Conservation (phyloP, 352 stramenopile species). For the Aphanomyces stellatus region DNA sequence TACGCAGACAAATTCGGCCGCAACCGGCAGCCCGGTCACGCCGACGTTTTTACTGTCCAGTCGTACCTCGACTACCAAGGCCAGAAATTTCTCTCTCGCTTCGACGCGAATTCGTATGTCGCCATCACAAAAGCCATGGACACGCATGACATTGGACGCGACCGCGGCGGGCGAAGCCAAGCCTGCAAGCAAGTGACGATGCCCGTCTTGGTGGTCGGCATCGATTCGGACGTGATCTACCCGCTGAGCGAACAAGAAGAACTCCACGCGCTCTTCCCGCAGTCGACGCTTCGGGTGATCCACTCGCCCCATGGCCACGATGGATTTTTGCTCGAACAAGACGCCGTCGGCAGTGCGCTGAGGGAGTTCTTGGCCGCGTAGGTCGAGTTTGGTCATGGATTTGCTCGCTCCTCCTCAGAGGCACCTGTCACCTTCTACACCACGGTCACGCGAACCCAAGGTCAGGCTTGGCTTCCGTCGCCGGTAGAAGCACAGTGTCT, state of each 20-base stretch:
- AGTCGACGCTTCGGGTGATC: slow-evolving; percentile 83
- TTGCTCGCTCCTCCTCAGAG: neutral
- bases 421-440: too few species aligned
- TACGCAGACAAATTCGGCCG: slow-evolving; percentile 93
- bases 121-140: slow-evolving; percentile 95
- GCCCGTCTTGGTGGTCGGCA: slow-evolving; percentile 88
- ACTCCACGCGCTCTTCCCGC: slow-evolving; percentile 72
- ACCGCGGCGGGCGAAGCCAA: slow-evolving; percentile 54
- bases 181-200: slow-evolving; percentile 46
- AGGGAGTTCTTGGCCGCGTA: slow-evolving; percentile 36
- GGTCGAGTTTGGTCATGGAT: neutral
- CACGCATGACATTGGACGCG: slow-evolving; percentile 89
- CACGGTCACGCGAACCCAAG: neutral
- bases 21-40: slow-evolving; percentile 37
- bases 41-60: slow-evolving; percentile 55
- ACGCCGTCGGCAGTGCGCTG: slow-evolving; percentile 78
- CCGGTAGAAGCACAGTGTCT: too few species aligned
- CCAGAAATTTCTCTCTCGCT: slow-evolving; percentile 92
- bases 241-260: slow-evolving; percentile 88
- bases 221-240: slow-evolving; percentile 94
- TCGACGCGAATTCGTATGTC: slow-evolving; percentile 95
- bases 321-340: slow-evolving; percentile 94
- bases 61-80: slow-evolving; percentile 89
- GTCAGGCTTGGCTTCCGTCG: too few species aligned
- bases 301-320: slow-evolving; percentile 91